Base-by-base conservation (phyloP, 306 rosid genomes). In the Corylus americana region DNA sequence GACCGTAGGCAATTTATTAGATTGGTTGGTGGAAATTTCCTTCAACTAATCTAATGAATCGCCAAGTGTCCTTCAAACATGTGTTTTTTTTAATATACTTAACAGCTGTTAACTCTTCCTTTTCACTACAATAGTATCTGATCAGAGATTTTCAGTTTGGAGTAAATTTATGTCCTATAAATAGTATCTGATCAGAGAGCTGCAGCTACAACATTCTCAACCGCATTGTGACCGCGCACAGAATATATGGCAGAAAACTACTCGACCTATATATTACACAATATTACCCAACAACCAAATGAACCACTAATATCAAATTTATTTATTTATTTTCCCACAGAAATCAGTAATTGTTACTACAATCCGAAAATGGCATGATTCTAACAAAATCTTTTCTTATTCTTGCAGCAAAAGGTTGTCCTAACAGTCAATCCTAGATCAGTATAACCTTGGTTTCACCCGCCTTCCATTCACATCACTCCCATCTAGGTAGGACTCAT, bases 391-490 rank as follows among this genome's bases (percentile, higher is more conserved):
- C 70, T 73, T 16, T 61, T 31, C 49, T 67, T n/a, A 25, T 49
- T 70, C 63, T 31, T 71, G 18, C 18, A 35, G 31, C 62, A 35
- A 39, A 51, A 14, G 39, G 51, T 16, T 22, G 39, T 75, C 29
- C 71, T 59, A 17, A 42, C 27, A 13, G 37, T 62, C 25, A n/a
- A 49, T 81, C 78, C 82, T 18, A 66, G 42, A 68, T 81, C 87
- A 89, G 68, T 85, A 86, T 72, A 93, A 79, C 73, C 97, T 88
- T 74, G 84, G 92, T 79, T 90, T 91, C 72, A 93, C 94, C 58
- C 98, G 92, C 78, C 98, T 90, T 73, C 97, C 92, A 77, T 90
- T 87, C 59, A 83, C 72, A 82, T 93, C 97, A 3, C 93, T 83
- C 59, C 93, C 93, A 58, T 91, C 95, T 48, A 87, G 70, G 62